Evolutionary conservation across 371 early-diverging fungal species (phyloP), one percentile per base, ranked within the genome.

Genomic region (Phascolomyces articulosus): DNA sequence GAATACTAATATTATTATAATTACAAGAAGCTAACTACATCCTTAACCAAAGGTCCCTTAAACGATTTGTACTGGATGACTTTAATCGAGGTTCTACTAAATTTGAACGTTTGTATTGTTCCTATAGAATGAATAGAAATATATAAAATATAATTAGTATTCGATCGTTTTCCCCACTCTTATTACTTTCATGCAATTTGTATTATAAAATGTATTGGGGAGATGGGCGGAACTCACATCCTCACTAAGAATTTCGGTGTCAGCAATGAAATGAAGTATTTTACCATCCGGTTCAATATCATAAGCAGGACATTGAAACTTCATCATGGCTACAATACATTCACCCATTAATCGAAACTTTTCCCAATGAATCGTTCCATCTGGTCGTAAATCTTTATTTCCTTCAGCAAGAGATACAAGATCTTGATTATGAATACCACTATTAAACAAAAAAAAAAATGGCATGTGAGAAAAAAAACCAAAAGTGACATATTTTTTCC

Each of bases 271-370:
- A 7, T 58, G 53, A 4, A 71, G 40, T 7, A 71, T 58, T 29
- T 34, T 55, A n/a, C 53, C 28, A 41, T 71, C 63, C 9, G 67
- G 67, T 28, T 67, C 54, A 44, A 71, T 77, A 7, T 56, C 61
- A 18, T 79, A 80, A 6, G 67, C 48, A 47, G 78, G 77, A 26
- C 67, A 65, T 41, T 83, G 81, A 49, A 85, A 85, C 27, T 72
- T 69, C 72, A 79, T 75, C 48, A 82, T 78, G 0, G 68, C 75
- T 68, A 81, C 65, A 26, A 87, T 82, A 0, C 78, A 77, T 40
- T 86, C 87, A 3, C 85, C 82, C 84, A 87, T 82, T 41, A 87
- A 55, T 21, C 77, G 64, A 68, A 85, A 87, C 59, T 87, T 87
- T 62, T 87, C 84, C 87, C 87, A 87, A 34, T 87, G 85, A 40